Conservation (phyloP, 768 basidiomycete species). For the Tricholoma terreum region DNA sequence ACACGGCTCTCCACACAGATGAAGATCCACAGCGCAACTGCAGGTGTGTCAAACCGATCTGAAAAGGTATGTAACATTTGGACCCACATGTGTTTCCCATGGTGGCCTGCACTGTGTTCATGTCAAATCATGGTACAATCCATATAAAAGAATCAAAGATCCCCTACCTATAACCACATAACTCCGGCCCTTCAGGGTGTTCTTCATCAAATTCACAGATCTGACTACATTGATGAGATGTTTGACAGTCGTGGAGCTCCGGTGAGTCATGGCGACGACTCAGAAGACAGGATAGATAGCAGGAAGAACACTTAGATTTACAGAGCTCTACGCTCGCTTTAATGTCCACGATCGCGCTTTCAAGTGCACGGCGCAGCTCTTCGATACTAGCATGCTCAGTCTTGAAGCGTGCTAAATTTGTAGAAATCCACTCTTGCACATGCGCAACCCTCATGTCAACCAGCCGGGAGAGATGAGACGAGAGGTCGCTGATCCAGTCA, state of each 20-base stretch:
- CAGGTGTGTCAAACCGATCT: not conserved
- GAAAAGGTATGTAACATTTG: not conserved
- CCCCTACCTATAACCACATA: conserved; percentile 49
- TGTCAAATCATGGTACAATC: too few species aligned
- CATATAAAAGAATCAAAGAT: too few species aligned
- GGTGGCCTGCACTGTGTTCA: not conserved
- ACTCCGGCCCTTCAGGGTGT: conserved; percentile 24
- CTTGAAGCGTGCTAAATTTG: conserved; percentile 49
- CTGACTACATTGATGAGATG: conserved; percentile 44
- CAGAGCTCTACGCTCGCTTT: conserved; percentile 47
- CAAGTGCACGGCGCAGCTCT: conserved; percentile 41
- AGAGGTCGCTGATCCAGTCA: conserved; percentile 40
- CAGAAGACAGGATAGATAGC: conserved; percentile 48
- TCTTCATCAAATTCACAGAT: conserved; percentile 43
- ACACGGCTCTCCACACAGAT: conserved; percentile 56
- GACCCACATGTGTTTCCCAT: not conserved
- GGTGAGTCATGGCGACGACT: conserved; percentile 40
- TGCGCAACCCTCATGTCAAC: conserved; percentile 43
- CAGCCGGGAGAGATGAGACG: conserved; percentile 34
- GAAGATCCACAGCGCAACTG: conserved; percentile 49
- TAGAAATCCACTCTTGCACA: conserved; percentile 49
- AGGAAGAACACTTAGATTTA: conserved; percentile 41
- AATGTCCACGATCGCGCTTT: conserved; percentile 42
- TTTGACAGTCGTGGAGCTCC: conserved; percentile 47
- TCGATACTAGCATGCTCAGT: conserved; percentile 42